Percentiles rank a stretch among this genome's conserved stretches.
phyloP scores from a whole-genome alignment of 106 monocot genomes.

The Dendrobium huoshanense region DNA sequence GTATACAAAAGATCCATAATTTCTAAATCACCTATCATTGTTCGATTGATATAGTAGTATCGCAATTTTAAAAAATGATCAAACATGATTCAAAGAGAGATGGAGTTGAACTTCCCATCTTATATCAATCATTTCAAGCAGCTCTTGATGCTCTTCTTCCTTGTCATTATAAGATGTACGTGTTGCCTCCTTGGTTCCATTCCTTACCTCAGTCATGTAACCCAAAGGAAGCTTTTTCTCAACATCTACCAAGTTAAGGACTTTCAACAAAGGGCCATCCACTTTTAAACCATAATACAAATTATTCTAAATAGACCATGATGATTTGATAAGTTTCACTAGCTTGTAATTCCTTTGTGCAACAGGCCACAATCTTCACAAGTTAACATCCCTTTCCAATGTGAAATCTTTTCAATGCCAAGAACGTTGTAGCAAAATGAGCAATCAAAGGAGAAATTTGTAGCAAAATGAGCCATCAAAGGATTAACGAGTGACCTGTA shows the following conservation, averaged over 20 bases:
- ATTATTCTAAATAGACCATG: not conserved
- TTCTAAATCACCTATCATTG: not conserved
- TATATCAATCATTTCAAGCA: not conserved
- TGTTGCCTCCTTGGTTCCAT: not conserved
- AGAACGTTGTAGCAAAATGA: not conserved
- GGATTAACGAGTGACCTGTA: not conserved
- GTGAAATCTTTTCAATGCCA: not conserved
- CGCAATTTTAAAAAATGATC: not conserved
- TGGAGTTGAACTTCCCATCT: not conserved
- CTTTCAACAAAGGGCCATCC: not conserved
- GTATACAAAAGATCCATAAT: not conserved
- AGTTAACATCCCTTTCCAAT: not conserved
- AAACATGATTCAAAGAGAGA: not conserved
- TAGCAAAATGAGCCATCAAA: not conserved
- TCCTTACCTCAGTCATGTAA: not conserved
- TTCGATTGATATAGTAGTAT: not conserved
- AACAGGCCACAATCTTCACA: not conserved
- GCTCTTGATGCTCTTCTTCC: not conserved
- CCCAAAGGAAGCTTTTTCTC: not conserved
- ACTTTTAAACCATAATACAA: not conserved
- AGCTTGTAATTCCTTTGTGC: not conserved
- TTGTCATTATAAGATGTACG: not conserved
- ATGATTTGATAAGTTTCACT: not conserved
- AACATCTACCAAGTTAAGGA: no score
- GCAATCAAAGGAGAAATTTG: no score